Percentiles rank a stretch among this genome's conserved stretches.
These are phyloP conservation scores for Talaromyces marneffei DNA, from an alignment of 2,329 filamentous ascomycete genomes.

Conservation along the genomic window DNA sequence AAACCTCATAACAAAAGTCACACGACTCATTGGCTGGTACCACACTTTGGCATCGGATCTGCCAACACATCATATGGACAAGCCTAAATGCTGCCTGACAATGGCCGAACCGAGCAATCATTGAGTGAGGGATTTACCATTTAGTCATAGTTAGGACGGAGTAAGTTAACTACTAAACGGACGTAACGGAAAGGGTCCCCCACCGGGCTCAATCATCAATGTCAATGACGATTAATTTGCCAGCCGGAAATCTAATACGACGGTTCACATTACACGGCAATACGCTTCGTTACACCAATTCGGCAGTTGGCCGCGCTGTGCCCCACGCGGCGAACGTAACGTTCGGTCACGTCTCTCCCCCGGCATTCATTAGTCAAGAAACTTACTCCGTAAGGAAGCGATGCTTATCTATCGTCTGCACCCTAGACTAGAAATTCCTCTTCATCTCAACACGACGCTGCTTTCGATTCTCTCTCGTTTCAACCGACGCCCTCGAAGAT, in stretches of 20 bases:
- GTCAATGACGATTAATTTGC: no score
- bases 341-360: neutral
- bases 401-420: slow-evolving; percentile 6
- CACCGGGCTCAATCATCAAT: neutral
- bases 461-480: neutral
- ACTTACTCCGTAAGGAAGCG: no score
- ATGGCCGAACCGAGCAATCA: neutral
- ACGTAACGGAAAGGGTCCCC: slow-evolving; percentile 1
- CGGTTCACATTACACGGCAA: slow-evolving; percentile 2
- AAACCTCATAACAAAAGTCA: neutral
- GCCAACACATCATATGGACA: neutral
- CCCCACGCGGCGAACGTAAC: neutral
- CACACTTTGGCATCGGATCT: neutral
- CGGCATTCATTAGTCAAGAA: neutral
- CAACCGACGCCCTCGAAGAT: neutral
- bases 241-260: neutral
- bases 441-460: neutral
- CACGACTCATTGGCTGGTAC: neutral
- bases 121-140: neutral
- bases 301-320: neutral
- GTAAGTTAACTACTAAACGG: no score
- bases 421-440: neutral
- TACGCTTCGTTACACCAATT: neutral
- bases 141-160: no score
- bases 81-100: neutral